Evolutionary conservation across 176 grass and related monocot species (phyloP).

Genomic region (Ananas comosus): DNA sequence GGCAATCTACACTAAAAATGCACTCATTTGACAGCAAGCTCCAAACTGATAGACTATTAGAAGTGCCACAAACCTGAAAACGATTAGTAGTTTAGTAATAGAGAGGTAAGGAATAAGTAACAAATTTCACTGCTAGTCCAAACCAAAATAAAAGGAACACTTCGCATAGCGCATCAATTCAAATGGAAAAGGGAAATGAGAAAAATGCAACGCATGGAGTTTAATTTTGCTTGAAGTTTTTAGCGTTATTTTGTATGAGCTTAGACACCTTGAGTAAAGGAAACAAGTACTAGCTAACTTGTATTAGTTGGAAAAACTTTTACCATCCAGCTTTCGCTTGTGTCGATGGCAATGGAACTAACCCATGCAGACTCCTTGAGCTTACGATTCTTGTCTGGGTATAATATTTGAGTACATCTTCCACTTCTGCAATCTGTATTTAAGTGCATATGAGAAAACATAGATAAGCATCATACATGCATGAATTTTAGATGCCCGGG

Average conservation of each 20-base stretch:
- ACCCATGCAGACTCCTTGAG: slow-evolving; percentile 51
- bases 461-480: background rate
- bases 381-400: slow-evolving; percentile 43
- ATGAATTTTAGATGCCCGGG: background rate
- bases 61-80: slow-evolving; percentile 65
- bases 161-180: background rate
- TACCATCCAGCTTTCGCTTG: slow-evolving; percentile 97
- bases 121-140: background rate
- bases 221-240: background rate
- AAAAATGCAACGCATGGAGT: background rate
- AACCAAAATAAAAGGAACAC: slow-evolving; percentile 9
- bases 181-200: background rate
- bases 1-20: slow-evolving; percentile 56
- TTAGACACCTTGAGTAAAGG: background rate
- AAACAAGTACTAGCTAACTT: background rate
- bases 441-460: slow-evolving; percentile 8
- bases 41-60: slow-evolving; percentile 75
- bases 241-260: background rate
- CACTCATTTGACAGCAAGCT: slow-evolving; percentile 80
- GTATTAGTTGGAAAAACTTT: background rate
- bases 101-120: slow-evolving; percentile 1
- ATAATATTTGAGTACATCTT: slow-evolving; percentile 52
- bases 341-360: slow-evolving; percentile 67
- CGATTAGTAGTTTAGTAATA: background rate
- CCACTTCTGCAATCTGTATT: slow-evolving; percentile 78